These are phyloP conservation scores for Rutstroemia sp. DNA, from an alignment of 2,329 filamentous ascomycete species.

Conservation along the genomic window DNA sequence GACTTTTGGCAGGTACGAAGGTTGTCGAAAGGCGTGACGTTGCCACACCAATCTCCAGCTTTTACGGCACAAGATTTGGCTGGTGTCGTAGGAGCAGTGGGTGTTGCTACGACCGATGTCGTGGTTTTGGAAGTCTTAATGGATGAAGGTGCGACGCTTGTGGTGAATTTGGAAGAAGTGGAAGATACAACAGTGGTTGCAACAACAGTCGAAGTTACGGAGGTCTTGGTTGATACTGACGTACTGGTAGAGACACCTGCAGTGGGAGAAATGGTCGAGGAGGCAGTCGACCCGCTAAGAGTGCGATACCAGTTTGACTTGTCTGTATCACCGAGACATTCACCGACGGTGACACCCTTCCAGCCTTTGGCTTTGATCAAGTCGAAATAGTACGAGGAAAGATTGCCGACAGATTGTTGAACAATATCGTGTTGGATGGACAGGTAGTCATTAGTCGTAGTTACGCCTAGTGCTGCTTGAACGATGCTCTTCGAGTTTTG, in stretches of 20 bases:
- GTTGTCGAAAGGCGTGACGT: not conserved
- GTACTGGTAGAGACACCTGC: not conserved
- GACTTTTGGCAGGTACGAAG: conserved; percentile 6
- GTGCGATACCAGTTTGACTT: conserved; percentile 34
- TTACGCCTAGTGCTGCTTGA: conserved; percentile 29
- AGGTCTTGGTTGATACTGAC: not conserved
- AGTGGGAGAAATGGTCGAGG: not conserved
- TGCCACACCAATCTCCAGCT: conserved; percentile 6
- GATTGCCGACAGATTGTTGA: conserved; percentile 25
- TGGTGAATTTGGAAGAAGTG: not conserved
- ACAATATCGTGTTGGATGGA: conserved; percentile 36
- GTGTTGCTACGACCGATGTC: not conserved
- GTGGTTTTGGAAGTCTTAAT: not conserved
- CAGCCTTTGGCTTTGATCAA: conserved; percentile 30
- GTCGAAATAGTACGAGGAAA: conserved; percentile 27
- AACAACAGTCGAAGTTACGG: not conserved
- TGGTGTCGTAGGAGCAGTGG: not conserved
- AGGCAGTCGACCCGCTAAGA: not conserved
- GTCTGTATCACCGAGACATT: conserved; percentile 37
- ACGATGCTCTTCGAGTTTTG: conserved; percentile 40
- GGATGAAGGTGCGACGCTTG: not conserved
- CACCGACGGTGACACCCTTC: conserved; percentile 36
- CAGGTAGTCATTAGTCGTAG: conserved; percentile 29
- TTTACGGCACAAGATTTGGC: not conserved
- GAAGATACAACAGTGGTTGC: not conserved